Conservation (phyloP, 2,329 filamentous ascomycete genomes). For the Coniella lustricola region DNA sequence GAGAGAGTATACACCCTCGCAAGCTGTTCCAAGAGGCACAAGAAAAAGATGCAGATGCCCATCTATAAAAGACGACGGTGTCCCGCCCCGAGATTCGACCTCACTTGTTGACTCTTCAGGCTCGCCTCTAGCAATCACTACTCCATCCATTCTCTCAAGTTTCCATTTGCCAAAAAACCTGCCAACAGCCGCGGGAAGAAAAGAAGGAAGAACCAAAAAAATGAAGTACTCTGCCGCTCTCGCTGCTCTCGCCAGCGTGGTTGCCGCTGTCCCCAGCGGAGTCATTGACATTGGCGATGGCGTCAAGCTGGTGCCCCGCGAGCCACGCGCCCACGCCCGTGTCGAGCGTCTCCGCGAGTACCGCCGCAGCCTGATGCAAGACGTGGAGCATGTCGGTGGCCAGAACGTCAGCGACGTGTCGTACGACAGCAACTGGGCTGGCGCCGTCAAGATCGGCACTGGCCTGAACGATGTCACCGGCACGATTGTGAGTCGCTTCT, state of each 20-base stretch:
- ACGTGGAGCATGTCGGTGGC: constrained; percentile 21
- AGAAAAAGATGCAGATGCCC: no score
- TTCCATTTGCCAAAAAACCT: no score
- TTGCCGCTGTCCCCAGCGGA: constrained; percentile 30
- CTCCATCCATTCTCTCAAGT: no score
- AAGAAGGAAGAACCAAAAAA: no score
- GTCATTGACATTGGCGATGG: constrained; percentile 38
- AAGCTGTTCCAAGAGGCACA: no score
- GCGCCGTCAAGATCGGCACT: constrained; percentile 45
- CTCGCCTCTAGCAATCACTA: no score
- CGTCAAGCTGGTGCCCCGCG: constrained; percentile 33
- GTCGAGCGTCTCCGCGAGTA: constrained; percentile 23
- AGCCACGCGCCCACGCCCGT: constrained; percentile 24
- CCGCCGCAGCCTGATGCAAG: constrained; percentile 24
- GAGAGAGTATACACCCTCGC: no score
- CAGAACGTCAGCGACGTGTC: constrained; percentile 35
- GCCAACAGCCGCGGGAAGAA: no score
- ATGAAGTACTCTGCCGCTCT: constrained; percentile 43
- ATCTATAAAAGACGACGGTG: no score
- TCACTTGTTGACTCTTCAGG: no score
- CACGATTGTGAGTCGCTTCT: constrained; percentile 30
- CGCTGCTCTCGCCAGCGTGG: constrained; percentile 29
- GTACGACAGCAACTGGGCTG: constrained; percentile 54
- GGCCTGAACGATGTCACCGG: constrained; percentile 47
- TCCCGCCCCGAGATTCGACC: no score